phyloP scores from a whole-genome alignment of 2,329 filamentous ascomycete species.

The Neoascochyta sp. region DNA sequence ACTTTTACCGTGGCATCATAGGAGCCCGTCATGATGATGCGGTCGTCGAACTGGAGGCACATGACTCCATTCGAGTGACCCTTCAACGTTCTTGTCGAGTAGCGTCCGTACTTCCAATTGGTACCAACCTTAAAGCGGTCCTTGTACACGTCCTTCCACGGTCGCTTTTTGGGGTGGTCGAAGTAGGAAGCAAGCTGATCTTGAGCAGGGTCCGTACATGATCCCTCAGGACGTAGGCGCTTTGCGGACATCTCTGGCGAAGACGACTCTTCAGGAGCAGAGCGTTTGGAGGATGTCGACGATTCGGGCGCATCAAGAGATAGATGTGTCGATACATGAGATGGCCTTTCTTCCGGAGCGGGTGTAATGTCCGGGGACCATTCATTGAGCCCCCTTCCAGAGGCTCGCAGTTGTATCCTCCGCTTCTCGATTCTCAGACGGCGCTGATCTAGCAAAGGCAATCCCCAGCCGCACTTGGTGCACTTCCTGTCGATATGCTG shows the following conservation, averaged over 20 bases:
- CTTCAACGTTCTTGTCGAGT: slow-evolving; percentile 75
- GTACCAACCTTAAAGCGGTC: slow-evolving; percentile 93
- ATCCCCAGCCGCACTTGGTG: slow-evolving; percentile 90
- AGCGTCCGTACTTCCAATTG: slow-evolving; percentile 96
- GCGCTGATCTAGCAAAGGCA: slow-evolving; percentile 86
- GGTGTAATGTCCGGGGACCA: slow-evolving; percentile 52
- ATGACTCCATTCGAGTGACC: slow-evolving; percentile 87
- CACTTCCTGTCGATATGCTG: slow-evolving; percentile 94
- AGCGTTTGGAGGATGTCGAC: slow-evolving; percentile 27
- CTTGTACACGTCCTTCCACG: slow-evolving; percentile 97
- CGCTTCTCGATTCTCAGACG: slow-evolving; percentile 81
- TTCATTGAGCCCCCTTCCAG: slow-evolving; percentile 55
- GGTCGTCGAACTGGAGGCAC: slow-evolving; percentile 78
- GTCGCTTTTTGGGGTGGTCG: slow-evolving; percentile 52
- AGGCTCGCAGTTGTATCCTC: slow-evolving; percentile 70
- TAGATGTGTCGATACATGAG: slow-evolving; percentile 4
- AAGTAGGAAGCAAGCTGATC: slow-evolving; percentile 48
- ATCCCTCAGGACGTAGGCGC: no score
- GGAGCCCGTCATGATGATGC: slow-evolving; percentile 86
- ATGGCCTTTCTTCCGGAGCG: slow-evolving; percentile 36
- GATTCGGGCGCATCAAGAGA: slow-evolving; percentile 15
- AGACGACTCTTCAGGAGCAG: slow-evolving; percentile 18
- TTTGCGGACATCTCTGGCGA: slow-evolving; percentile 31
- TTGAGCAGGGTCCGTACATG: slow-evolving; percentile 25
- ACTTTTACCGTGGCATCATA: slow-evolving; percentile 96